These are phyloP conservation scores for Tuber melanosporum DNA, from an alignment of 495 filamentous ascomycete species.

Conservation along the genomic window DNA sequence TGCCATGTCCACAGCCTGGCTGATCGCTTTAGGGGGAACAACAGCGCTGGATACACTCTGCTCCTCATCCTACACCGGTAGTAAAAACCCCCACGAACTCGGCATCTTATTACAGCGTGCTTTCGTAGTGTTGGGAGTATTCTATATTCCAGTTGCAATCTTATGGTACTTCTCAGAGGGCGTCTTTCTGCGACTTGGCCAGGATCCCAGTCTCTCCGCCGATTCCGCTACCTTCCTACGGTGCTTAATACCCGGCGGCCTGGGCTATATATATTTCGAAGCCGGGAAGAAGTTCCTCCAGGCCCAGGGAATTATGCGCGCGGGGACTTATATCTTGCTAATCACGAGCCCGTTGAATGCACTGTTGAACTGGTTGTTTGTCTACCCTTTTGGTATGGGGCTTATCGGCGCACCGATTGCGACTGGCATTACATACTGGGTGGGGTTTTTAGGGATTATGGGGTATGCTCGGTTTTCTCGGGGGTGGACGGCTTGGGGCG, in stretches of 20 bases:
- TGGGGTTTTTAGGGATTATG: constrained; percentile 70
- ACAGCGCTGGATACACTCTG: constrained; percentile 85
- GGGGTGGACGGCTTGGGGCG: constrained; percentile 78
- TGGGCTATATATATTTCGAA: constrained; percentile 91
- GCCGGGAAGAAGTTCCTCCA: constrained; percentile 87
- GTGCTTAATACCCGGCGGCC: constrained; percentile 72
- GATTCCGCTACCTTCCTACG: constrained; percentile 70
- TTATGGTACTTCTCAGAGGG: constrained; percentile 74
- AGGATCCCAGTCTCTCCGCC: constrained; percentile 68
- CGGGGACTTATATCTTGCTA: constrained; percentile 78
- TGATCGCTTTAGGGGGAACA: constrained; percentile 85
- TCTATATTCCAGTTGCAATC: constrained; percentile 69
- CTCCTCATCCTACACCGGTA: constrained; percentile 80
- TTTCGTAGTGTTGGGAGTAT: constrained; percentile 63
- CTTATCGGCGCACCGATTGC: constrained; percentile 77
- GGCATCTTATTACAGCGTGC: constrained; percentile 76
- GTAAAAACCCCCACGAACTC: constrained; percentile 66
- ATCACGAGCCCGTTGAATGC: constrained; percentile 77
- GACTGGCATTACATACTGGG: constrained; percentile 81
- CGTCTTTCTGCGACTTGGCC: constrained; percentile 68
- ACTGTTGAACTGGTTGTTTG: constrained; percentile 70
- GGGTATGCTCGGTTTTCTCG: constrained; percentile 66
- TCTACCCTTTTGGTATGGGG: constrained; percentile 62
- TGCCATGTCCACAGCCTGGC: constrained; percentile 82
- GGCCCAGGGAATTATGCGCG: constrained; percentile 83